Conservation (phyloP, 2,329 filamentous ascomycete species). For the Ciborinia camelliae region DNA sequence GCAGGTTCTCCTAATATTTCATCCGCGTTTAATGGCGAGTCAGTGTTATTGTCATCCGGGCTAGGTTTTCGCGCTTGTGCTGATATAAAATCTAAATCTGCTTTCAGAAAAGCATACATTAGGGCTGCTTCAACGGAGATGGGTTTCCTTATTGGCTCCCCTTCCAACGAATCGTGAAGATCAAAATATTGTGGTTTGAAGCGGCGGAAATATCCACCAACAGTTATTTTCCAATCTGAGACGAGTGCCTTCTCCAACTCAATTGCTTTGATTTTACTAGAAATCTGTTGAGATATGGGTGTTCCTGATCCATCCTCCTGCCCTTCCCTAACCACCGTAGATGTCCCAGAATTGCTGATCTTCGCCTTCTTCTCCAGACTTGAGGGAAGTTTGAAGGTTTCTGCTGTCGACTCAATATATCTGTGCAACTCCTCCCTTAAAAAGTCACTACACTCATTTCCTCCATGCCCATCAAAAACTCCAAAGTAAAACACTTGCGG, state of each 20-base stretch:
- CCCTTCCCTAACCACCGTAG: slow-evolving; percentile 47
- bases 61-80: slow-evolving; percentile 83
- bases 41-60: slow-evolving; percentile 65
- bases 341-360: slow-evolving; percentile 52
- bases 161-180: slow-evolving; percentile 37
- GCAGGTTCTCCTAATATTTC: slow-evolving; percentile 72
- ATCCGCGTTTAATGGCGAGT: slow-evolving; percentile 77
- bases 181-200: slow-evolving; percentile 80
- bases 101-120: slow-evolving; percentile 88
- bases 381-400: slow-evolving; percentile 72
- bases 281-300: slow-evolving; percentile 37
- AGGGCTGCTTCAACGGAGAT: slow-evolving; percentile 73
- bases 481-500: slow-evolving; percentile 98
- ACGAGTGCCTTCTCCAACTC: slow-evolving; percentile 70
- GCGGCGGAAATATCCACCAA: slow-evolving; percentile 91
- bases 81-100: slow-evolving; percentile 89
- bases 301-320: slow-evolving; percentile 45
- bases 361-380: slow-evolving; percentile 57
- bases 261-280: slow-evolving; percentile 56
- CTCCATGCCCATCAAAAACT: slow-evolving; percentile 94
- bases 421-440: slow-evolving; percentile 78
- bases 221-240: slow-evolving; percentile 72
- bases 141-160: slow-evolving; percentile 36
- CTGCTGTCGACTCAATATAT: slow-evolving; percentile 81
- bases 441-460: slow-evolving; percentile 82